These are phyloP conservation scores for Apiotrichum mycotoxinovorans DNA, from an alignment of 1,284 basidiomycete genomes.

Conservation along the genomic window DNA sequence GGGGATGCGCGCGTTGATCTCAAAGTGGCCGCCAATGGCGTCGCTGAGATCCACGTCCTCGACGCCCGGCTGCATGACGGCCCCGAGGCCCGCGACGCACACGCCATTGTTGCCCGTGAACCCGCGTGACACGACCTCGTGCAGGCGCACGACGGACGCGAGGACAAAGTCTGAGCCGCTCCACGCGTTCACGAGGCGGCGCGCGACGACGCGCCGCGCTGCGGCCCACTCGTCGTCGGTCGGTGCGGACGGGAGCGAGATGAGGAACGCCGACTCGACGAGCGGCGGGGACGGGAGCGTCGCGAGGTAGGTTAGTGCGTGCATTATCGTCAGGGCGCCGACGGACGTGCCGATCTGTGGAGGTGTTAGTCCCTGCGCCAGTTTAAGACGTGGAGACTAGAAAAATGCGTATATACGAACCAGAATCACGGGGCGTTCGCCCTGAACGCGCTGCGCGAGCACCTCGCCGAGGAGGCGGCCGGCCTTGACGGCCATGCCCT, in stretches of 20 bases:
- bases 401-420: slow-evolving; percentile 26
- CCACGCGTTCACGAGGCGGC: slow-evolving; percentile 55
- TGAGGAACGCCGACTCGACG: slow-evolving; percentile 55
- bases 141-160: slow-evolving; percentile 54
- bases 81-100: slow-evolving; percentile 48
- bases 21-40: slow-evolving; percentile 48
- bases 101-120: slow-evolving; percentile 44
- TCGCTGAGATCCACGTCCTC: slow-evolving; percentile 51
- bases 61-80: slow-evolving; percentile 48
- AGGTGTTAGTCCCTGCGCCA: background rate
- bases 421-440: slow-evolving; percentile 55
- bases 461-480: slow-evolving; percentile 57
- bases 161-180: slow-evolving; percentile 55
- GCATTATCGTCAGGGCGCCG: slow-evolving; percentile 55
- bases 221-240: slow-evolving; percentile 50
- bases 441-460: slow-evolving; percentile 56
- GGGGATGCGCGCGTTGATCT: slow-evolving; percentile 45
- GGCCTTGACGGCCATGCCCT: slow-evolving; percentile 54
- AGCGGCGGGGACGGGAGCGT: slow-evolving; percentile 44
- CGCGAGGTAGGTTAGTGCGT: slow-evolving; percentile 54
- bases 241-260: slow-evolving; percentile 54
- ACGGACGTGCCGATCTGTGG: slow-evolving; percentile 56
- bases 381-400: background rate
- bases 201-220: slow-evolving; percentile 50
- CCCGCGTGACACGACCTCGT: slow-evolving; percentile 53